Evolutionary conservation across 768 basidiomycete genomes (phyloP).

Genomic region (Lactarius quietus): DNA sequence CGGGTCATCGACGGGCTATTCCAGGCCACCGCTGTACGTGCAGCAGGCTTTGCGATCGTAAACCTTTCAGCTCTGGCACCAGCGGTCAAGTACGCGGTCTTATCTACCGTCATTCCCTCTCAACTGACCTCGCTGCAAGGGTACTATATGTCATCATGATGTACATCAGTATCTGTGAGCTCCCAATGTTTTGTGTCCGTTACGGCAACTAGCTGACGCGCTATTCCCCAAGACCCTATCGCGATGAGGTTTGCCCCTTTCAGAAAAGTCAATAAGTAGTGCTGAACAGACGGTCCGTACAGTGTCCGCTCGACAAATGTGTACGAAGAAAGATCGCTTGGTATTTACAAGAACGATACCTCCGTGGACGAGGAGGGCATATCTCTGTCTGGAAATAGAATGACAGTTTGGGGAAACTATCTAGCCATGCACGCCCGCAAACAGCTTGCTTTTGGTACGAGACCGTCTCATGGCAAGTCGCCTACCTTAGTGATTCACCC

Average conservation of each 20-base stretch:
- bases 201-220: slow-evolving; percentile 10
- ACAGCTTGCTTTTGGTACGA: slow-evolving; percentile 87
- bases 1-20: slow-evolving; percentile 72
- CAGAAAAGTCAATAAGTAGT: not conserved
- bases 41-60: slow-evolving; percentile 85
- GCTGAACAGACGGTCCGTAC: not conserved
- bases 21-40: slow-evolving; percentile 78
- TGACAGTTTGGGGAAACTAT: slow-evolving; percentile 71
- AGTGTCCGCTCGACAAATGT: slow-evolving; percentile 92
- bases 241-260: slow-evolving; percentile 60
- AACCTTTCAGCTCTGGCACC: slow-evolving; percentile 72
- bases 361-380: slow-evolving; percentile 39
- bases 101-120: not conserved
- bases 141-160: slow-evolving; percentile 92
- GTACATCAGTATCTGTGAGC: slow-evolving; percentile 81
- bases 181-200: slow-evolving; percentile 15
- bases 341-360: slow-evolving; percentile 58
- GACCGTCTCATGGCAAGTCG: not conserved
- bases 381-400: slow-evolving; percentile 41
- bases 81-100: slow-evolving; percentile 69
- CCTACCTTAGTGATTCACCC: not conserved
- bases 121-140: slow-evolving; percentile 38
- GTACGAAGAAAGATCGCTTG: slow-evolving; percentile 91
- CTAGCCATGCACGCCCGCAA: slow-evolving; percentile 76
- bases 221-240: slow-evolving; percentile 56